Percentiles rank a stretch among this genome's conserved stretches.
Evolutionary conservation across 108 stramenopile species (phyloP).

Genomic region (Skeletonema marinoi): DNA sequence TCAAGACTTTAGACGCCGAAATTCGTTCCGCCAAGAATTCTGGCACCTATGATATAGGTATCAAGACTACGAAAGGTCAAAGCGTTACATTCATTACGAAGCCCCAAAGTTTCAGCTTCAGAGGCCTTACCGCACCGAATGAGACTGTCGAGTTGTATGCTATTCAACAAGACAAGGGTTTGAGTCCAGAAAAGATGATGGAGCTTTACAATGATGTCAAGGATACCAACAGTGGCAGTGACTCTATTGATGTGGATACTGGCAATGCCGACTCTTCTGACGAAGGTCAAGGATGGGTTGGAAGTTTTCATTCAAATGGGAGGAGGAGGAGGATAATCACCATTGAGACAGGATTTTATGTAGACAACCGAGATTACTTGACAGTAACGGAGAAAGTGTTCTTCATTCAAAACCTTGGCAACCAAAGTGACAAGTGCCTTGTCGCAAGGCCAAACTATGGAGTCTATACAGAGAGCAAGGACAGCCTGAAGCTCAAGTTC

Average conservation of each 20-base stretch:
- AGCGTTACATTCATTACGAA: slow-evolving; percentile 1
- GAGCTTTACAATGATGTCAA: neutral
- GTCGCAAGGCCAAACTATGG: neutral
- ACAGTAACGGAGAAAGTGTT: neutral
- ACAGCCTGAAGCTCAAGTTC: neutral
- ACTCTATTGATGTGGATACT: neutral
- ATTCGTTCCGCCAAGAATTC: slow-evolving; percentile 10
- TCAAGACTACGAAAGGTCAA: slow-evolving; percentile 4
- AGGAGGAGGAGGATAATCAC: neutral
- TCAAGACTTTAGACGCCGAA: slow-evolving; percentile 1
- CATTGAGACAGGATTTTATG: neutral
- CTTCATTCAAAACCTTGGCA: neutral
- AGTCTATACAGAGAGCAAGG: neutral
- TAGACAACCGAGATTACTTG: neutral
- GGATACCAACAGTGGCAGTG: neutral
- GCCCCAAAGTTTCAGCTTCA: slow-evolving; percentile 5
- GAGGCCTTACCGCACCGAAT: slow-evolving; percentile 8
- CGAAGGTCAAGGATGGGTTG: neutral
- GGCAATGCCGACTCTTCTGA: neutral
- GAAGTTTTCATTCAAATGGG: neutral
- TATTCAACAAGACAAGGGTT: neutral
- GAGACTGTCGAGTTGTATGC: slow-evolving; percentile 9
- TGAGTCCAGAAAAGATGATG: neutral
- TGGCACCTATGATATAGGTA: slow-evolving; percentile 2
- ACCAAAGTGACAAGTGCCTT: neutral